Evolutionary conservation across 257 asterid genomes (phyloP).

Genomic region (Misopates orontium): DNA sequence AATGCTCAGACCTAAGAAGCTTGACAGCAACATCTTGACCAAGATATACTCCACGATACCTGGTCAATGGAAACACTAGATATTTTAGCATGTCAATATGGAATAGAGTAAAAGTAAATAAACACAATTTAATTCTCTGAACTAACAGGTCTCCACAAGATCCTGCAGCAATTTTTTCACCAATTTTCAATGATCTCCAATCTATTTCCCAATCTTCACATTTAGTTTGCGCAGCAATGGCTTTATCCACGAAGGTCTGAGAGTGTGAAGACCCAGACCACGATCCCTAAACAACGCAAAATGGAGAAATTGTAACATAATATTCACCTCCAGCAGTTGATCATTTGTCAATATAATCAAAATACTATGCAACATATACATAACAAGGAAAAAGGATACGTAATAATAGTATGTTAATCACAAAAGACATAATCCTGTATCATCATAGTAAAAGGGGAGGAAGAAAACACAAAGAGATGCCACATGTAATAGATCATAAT

Average conservation of each 20-base stretch:
- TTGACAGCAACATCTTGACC: conserved; percentile 85
- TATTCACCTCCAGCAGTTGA: conserved; percentile 15
- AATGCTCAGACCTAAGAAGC: conserved; percentile 75
- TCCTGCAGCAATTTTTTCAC: conserved; percentile 85
- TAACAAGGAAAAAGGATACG: too few relatives aligned
- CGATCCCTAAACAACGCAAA: conserved; percentile 53
- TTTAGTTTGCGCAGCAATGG: conserved; percentile 37
- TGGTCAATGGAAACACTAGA: conserved; percentile 34
- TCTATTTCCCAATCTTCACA: conserved; percentile 73
- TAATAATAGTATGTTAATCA: too few relatives aligned
- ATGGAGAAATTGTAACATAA: conserved; percentile 18
- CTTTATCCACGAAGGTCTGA: conserved; percentile 46
- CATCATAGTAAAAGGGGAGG: too few relatives aligned
- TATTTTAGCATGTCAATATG: conserved; percentile 22
- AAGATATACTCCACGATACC: conserved; percentile 78
- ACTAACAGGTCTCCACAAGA: conserved; percentile 90
- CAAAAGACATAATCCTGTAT: too few relatives aligned
- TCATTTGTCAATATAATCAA: not conserved
- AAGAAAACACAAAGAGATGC: too few relatives aligned
- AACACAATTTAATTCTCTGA: conserved; percentile 19
- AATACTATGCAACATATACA: too few relatives aligned
- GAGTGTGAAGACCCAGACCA: conserved; percentile 70
- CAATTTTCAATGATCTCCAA: conserved; percentile 69
- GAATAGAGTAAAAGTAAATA: conserved; percentile 8
- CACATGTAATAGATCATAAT: too few relatives aligned